Conservation (phyloP, 306 rosid genomes). For the Cajanus cajan region DNA sequence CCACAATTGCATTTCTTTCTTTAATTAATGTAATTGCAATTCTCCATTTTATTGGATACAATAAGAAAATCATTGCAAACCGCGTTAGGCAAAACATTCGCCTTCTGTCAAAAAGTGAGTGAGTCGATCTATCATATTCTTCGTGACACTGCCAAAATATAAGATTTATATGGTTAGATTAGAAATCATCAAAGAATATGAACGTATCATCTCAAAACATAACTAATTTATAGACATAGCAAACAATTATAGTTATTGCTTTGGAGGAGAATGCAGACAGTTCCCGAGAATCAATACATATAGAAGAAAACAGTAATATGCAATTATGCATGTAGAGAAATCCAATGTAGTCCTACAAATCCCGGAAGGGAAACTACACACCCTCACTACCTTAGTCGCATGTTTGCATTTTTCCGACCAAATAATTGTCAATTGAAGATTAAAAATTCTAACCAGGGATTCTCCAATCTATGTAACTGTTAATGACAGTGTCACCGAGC, state of each 20-base stretch:
- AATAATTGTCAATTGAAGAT: constrained; percentile 16
- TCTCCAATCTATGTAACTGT: constrained; percentile 30
- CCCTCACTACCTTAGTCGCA: constrained; percentile 15
- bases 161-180: neutral
- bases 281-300: neutral
- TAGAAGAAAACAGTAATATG: neutral
- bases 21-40: neutral
- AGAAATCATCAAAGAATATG: neutral
- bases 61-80: too few species aligned
- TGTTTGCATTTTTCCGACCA: constrained; percentile 35
- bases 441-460: constrained; percentile 19
- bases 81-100: neutral
- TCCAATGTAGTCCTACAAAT: constrained; percentile 26
- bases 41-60: neutral
- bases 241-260: neutral
- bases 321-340: constrained; percentile 16
- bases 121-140: neutral
- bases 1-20: neutral
- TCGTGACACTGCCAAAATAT: neutral
- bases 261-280: neutral
- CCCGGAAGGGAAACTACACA: constrained; percentile 20
- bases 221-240: neutral
- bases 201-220: neutral
- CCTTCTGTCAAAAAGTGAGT: neutral
- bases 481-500: constrained; percentile 8